phyloP scores from a whole-genome alignment of 2,329 filamentous ascomycete genomes.

The Fusarium mexicanum region DNA sequence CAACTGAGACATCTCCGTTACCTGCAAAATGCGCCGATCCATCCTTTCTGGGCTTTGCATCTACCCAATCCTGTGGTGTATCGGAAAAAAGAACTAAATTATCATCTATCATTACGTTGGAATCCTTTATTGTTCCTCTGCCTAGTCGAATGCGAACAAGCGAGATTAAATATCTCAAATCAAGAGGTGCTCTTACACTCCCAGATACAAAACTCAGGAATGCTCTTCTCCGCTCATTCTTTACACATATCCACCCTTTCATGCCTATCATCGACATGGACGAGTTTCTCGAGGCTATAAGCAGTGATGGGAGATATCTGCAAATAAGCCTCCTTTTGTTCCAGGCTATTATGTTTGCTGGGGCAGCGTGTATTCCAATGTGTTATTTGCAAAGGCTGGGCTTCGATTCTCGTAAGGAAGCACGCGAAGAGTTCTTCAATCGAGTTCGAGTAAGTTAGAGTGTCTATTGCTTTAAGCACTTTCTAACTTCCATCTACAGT shows the following conservation, averaged over 20 bases:
- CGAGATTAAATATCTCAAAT: neutral
- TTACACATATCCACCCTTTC: neutral
- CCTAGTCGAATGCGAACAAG: neutral
- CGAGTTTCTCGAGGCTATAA: neutral
- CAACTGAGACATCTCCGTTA: neutral
- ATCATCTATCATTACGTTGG: neutral
- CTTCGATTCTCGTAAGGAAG: neutral
- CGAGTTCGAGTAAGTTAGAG: neutral
- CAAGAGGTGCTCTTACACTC: neutral
- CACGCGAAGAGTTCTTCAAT: neutral
- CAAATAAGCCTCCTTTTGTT: neutral
- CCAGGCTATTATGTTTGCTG: neutral
- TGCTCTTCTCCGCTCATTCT: neutral
- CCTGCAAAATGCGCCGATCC: neutral
- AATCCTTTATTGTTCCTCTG: neutral
- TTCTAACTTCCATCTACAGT: neutral
- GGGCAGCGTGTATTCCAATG: neutral
- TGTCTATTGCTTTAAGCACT: neutral
- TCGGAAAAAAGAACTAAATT: neutral
- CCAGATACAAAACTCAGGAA: neutral
- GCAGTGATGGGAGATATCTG: accelerated
- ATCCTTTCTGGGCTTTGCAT: neutral
- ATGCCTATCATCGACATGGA: neutral
- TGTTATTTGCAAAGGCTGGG: neutral
- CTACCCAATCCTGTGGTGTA: neutral